Conservation (phyloP, 2,329 filamentous ascomycete genomes). For the Pseudomassariella vexata region DNA sequence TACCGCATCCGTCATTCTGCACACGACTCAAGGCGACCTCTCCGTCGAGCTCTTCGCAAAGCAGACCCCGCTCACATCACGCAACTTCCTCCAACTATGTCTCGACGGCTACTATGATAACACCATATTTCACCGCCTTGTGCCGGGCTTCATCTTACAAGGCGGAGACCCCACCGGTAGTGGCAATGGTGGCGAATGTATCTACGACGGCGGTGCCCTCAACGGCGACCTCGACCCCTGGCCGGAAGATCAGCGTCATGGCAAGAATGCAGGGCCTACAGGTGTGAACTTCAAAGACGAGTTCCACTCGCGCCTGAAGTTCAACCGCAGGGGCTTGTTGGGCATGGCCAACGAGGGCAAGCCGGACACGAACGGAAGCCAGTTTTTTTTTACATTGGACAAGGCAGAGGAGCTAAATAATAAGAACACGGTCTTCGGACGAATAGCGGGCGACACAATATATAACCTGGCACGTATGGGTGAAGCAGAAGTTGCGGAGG, state of each 20-base stretch:
- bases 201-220: slow-evolving; percentile 79
- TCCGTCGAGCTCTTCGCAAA: slow-evolving; percentile 92
- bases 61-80: slow-evolving; percentile 83
- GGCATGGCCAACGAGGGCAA: slow-evolving; percentile 92
- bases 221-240: slow-evolving; percentile 67
- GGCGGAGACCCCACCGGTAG: slow-evolving; percentile 93
- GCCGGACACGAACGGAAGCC: slow-evolving; percentile 79
- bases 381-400: slow-evolving; percentile 93
- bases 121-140: slow-evolving; percentile 89
- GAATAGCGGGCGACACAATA: slow-evolving; percentile 88
- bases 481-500: slow-evolving; percentile 74
- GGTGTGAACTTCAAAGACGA: slow-evolving; percentile 72
- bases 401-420: slow-evolving; percentile 79
- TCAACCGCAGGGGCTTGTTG: slow-evolving; percentile 81
- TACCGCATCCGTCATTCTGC: slow-evolving; percentile 83
- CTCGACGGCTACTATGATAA: slow-evolving; percentile 93
- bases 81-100: slow-evolving; percentile 93
- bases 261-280: slow-evolving; percentile 52
- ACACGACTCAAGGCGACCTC: slow-evolving; percentile 85
- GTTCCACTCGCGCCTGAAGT: slow-evolving; percentile 86
- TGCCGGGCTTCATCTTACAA: slow-evolving; percentile 88
- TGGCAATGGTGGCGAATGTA: slow-evolving; percentile 84
- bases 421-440: slow-evolving; percentile 89
- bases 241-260: slow-evolving; percentile 61
- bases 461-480: slow-evolving; percentile 95